Evolutionary conservation across 306 rosid genomes (phyloP).

Genomic region (Begonia masoniana): DNA sequence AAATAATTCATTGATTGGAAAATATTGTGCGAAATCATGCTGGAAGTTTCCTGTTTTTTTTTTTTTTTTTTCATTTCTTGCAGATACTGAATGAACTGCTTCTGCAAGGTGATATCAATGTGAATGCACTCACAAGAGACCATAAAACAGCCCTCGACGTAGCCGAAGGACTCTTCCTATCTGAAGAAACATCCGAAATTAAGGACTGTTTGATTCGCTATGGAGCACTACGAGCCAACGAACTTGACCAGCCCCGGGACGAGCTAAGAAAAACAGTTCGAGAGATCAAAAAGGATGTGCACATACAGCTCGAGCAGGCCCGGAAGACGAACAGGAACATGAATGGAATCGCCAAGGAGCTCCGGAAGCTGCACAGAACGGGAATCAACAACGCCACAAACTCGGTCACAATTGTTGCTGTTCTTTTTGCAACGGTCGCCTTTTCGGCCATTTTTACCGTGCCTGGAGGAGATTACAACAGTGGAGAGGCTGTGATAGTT

Average conservation of each 20-base stretch:
- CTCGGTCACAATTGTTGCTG: slow-evolving; percentile 82
- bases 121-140: slow-evolving; percentile 67
- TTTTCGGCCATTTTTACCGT: slow-evolving; percentile 77
- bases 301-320: slow-evolving; percentile 70
- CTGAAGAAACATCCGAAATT: slow-evolving; percentile 47
- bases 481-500: slow-evolving; percentile 46
- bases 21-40: too few species aligned
- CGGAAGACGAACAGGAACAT: slow-evolving; percentile 64
- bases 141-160: slow-evolving; percentile 75
- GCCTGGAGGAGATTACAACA: slow-evolving; percentile 55
- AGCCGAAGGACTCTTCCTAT: slow-evolving; percentile 63
- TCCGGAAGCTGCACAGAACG: slow-evolving; percentile 51
- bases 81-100: slow-evolving; percentile 77
- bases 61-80: slow-evolving; percentile 7
- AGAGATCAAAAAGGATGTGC: slow-evolving; percentile 68
- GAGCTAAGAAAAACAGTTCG: slow-evolving; percentile 64
- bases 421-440: slow-evolving; percentile 77
- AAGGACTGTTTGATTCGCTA: slow-evolving; percentile 39
- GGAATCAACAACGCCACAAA: slow-evolving; percentile 79
- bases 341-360: slow-evolving; percentile 64
- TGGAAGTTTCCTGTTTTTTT: neutral
- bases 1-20: too few species aligned
- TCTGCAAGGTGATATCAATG: slow-evolving; percentile 48
- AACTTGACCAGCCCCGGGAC: slow-evolving; percentile 76
- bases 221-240: slow-evolving; percentile 59